These are phyloP conservation scores for Candida palmyrensis DNA, from an alignment of 805 yeast genomes.

Conservation along the genomic window DNA sequence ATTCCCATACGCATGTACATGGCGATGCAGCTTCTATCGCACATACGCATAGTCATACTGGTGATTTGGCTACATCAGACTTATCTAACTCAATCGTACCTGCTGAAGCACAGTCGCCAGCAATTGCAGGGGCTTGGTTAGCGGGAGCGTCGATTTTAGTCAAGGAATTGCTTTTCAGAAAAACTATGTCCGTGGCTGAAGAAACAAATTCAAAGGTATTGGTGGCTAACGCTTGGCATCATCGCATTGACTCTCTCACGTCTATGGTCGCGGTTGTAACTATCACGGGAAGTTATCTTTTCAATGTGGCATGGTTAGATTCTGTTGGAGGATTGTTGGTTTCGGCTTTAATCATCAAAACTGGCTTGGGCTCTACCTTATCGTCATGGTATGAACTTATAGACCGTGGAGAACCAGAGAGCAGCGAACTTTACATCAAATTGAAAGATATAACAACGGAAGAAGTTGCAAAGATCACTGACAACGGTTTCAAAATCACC, in stretches of 20 bases:
- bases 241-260: conserved; percentile 89
- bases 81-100: conserved; percentile 9
- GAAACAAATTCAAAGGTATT: conserved; percentile 80
- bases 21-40: conserved; percentile 13
- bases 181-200: conserved; percentile 76
- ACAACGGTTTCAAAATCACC: conserved; percentile 29
- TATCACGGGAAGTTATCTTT: conserved; percentile 76
- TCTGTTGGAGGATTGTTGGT: conserved; percentile 90
- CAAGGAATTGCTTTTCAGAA: conserved; percentile 83
- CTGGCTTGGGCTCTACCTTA: conserved; percentile 74
- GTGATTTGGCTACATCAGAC: conserved; percentile 6
- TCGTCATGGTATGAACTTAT: conserved; percentile 70
- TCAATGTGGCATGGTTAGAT: conserved; percentile 79
- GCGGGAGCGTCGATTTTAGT: conserved; percentile 84
- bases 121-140: conserved; percentile 93
- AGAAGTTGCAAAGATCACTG: conserved; percentile 21
- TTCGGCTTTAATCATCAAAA: conserved; percentile 73
- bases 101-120: conserved; percentile 23
- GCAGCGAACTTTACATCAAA: conserved; percentile 44
- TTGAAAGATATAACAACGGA: conserved; percentile 36
- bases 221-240: conserved; percentile 98
- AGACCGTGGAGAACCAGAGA: conserved; percentile 59
- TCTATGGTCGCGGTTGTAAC: conserved; percentile 87
- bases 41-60: conserved; percentile 21
- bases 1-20: conserved; percentile 35